Evolutionary conservation across 1,284 basidiomycete genomes (phyloP), one percentile per base, ranked within the genome.

Genomic region (Bondarzewia mesenterica): DNA sequence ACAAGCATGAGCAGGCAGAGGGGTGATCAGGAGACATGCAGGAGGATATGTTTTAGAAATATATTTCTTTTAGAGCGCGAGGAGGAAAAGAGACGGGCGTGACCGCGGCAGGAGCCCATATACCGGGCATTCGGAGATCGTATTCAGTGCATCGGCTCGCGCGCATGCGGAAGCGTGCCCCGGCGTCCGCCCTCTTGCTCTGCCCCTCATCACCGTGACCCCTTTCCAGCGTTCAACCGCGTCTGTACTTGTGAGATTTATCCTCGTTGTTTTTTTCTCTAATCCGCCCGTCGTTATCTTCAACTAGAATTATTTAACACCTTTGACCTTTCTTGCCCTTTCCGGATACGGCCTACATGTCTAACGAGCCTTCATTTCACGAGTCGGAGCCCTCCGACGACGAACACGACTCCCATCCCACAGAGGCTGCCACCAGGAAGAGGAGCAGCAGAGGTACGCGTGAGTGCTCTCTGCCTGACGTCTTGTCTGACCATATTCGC

Each of bases 381-480:
- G 77, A 79, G 52, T 75, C 75, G 4, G 80, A 83, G 39, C 67
- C 62, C 42, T 80, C 79, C 12, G 80, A 82, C 35, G 78, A 82
- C 48, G 80, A 82, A 22, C 54, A 53, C 5, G 46, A 60, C 21
- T 8, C 22, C 5, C 15, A 21, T 14, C 45, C 22, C 55, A 21
- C 68, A 65, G 27, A 64, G 61, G 64, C 66, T 51, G 57, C 62
- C 54, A 69, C 64, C 36, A 70, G 79, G 50, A 85, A 85, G 59
- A 64, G 85, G 44, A 86, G 83, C 52, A 85, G 81, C 57, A 74
- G 84, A 71, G 85, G 84, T 81, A 50, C 50, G 58, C 54, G 23
- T 18, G 10, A 10, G 14, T 20, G 15, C 22, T 36, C 4, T 25
- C 36, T n/a, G n/a, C 14, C 25, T 20, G 29, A 41, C 21, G 32